These are phyloP conservation scores for Huntiella omanensis DNA, from an alignment of 2,329 filamentous ascomycete species.

Conservation along the genomic window DNA sequence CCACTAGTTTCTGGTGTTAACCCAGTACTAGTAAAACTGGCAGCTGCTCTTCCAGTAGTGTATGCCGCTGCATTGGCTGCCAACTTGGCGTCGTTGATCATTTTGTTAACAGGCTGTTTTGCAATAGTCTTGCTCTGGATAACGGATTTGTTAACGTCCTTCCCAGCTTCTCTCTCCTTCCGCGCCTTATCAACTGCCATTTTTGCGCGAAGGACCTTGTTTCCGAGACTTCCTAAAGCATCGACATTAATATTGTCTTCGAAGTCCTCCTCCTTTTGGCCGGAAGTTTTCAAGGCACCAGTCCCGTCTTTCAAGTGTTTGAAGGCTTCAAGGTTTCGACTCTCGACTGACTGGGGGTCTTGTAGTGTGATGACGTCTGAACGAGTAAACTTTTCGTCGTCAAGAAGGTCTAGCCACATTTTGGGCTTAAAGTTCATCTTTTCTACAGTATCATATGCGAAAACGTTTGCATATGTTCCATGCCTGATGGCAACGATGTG, in stretches of 20 bases:
- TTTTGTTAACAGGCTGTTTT: constrained; percentile 14
- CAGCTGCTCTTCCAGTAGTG: constrained; percentile 78
- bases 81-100: constrained; percentile 36
- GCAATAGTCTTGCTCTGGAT: constrained; percentile 17
- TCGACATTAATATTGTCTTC: constrained; percentile 56
- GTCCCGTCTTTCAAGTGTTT: constrained; percentile 75
- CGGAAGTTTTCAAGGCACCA: constrained; percentile 45
- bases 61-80: constrained; percentile 77
- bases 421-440: constrained; percentile 92
- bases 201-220: constrained; percentile 79
- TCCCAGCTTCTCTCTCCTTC: constrained; percentile 45
- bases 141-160: constrained; percentile 32
- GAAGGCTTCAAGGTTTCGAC: constrained; percentile 69
- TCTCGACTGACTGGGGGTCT: constrained; percentile 77
- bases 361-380: constrained; percentile 93
- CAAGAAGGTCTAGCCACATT: constrained; percentile 82
- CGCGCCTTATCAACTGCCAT: constrained; percentile 85
- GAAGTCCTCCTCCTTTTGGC: constrained; percentile 49
- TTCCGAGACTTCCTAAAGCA: constrained; percentile 57
- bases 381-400: constrained; percentile 68
- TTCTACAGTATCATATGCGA: constrained; percentile 89
- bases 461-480: constrained; percentile 77
- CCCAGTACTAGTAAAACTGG: constrained; percentile 88
- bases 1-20: constrained; percentile 80
- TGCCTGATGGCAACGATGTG: constrained; percentile 78